Conservation (phyloP, 306 rosid species). For the Crataegus laevigata region DNA sequence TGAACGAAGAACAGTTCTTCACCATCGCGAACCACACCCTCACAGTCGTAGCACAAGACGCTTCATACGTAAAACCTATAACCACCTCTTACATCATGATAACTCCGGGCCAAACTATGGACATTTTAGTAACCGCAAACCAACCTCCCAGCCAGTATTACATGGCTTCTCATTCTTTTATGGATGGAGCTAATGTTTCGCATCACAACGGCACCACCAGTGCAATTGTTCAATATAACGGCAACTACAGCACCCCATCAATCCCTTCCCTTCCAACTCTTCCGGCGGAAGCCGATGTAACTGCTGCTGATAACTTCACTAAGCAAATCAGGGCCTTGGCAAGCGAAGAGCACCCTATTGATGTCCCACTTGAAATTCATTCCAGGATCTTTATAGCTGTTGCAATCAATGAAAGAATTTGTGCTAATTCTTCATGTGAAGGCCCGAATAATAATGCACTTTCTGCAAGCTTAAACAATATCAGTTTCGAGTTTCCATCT, state of each 20-base stretch:
- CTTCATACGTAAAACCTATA: conserved; percentile 28
- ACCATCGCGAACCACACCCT: conserved; percentile 32
- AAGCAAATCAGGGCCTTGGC: conserved; percentile 21
- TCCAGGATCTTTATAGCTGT: conserved; percentile 16
- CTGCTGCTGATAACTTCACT: conserved; percentile 10
- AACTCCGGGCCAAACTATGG: conserved; percentile 48
- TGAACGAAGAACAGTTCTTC: conserved; percentile 36
- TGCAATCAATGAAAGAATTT: conserved; percentile 18
- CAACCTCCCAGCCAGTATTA: conserved; percentile 15
- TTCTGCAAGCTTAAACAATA: conserved; percentile 25
- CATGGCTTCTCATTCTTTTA: conserved; percentile 21
- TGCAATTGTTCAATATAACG: conserved; percentile 21
- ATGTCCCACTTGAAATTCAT: conserved; percentile 17
- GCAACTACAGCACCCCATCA: conserved; percentile 6
- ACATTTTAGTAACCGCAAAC: conserved; percentile 30
- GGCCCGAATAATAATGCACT: conserved; percentile 17
- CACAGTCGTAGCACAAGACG: conserved; percentile 30
- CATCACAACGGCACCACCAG: conserved; percentile 9
- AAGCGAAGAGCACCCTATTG: conserved; percentile 13
- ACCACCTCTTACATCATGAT: conserved; percentile 26
- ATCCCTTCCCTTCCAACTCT: conserved; percentile 11
- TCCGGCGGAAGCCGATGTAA: conserved; percentile 4
- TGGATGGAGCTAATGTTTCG: neutral
- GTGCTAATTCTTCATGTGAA: conserved; percentile 12
- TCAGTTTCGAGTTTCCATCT: conserved; percentile 22